A percentile compares a stretch with the other conserved stretches of the same genome.
Conservation (phyloP, 2,329 filamentous ascomycete genomes). For the Harringtonia lauricola region DNA sequence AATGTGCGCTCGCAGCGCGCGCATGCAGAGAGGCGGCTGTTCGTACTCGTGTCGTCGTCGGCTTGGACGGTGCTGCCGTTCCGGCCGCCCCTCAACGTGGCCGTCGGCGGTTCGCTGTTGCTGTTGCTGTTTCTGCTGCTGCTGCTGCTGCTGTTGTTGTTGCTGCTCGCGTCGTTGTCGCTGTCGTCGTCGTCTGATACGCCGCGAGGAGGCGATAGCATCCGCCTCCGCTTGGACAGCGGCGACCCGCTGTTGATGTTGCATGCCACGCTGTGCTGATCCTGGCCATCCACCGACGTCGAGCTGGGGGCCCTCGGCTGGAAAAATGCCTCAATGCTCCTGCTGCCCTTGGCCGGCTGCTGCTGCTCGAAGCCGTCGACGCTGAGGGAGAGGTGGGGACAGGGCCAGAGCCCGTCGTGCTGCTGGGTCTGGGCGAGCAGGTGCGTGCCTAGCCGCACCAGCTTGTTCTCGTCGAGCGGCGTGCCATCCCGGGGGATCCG, state of each 20-base stretch:
- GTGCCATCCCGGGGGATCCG: constrained; percentile 65
- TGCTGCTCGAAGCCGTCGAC: constrained; percentile 93
- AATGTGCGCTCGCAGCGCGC: constrained; percentile 52
- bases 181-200: neutral
- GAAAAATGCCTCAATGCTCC: constrained; percentile 76
- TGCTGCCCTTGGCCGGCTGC: constrained; percentile 72
- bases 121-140: neutral
- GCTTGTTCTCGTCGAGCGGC: constrained; percentile 55
- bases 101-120: neutral
- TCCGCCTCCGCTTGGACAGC: neutral
- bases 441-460: constrained; percentile 67
- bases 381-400: constrained; percentile 76
- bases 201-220: no score
- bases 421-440: constrained; percentile 67
- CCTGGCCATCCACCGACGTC: neutral
- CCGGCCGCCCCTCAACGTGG: neutral
- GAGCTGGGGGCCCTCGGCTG: neutral
- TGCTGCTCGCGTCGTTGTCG: no score
- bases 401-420: constrained; percentile 80
- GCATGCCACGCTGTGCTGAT: neutral
- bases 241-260: neutral
- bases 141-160: no score
- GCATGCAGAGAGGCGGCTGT: constrained; percentile 32
- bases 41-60: neutral
- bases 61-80: neutral